Percentiles rank a stretch among this genome's conserved stretches.
phyloP scores from a whole-genome alignment of 164 flowering plant genomes.

The Stephania yunnanensis region DNA sequence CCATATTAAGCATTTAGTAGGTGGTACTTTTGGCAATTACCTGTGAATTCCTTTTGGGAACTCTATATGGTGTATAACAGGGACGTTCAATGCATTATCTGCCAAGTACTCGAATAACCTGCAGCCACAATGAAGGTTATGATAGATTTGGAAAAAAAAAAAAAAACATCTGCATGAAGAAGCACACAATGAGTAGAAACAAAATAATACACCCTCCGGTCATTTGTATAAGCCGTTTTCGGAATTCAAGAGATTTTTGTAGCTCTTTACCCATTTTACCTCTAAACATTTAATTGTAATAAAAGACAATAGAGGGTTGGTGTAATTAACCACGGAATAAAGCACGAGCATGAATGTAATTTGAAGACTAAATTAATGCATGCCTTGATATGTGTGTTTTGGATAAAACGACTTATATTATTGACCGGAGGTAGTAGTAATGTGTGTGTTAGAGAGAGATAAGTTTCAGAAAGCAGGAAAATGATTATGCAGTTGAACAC shows the following conservation, averaged over 20 bases:
- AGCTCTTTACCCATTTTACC: no score
- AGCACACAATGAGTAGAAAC: not conserved
- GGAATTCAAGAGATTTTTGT: no score
- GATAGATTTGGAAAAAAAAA: not conserved
- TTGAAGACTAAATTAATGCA: no score
- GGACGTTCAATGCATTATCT: slow-evolving; percentile 63
- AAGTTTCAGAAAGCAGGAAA: not conserved
- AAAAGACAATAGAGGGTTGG: no score
- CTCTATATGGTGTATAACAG: slow-evolving; percentile 87
- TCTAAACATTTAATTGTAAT: no score
- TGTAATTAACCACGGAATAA: no score
- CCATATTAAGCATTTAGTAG: not conserved
- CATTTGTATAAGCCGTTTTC: no score
- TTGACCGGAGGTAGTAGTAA: no score
- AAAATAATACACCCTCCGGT: not conserved
- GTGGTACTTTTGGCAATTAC: slow-evolving; percentile 25
- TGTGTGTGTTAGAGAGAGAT: no score
- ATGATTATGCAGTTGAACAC: not conserved
- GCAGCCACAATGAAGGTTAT: slow-evolving; percentile 23
- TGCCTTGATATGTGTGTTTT: no score
- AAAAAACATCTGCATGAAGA: not conserved
- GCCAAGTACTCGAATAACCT: slow-evolving; percentile 81
- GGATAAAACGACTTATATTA: no score
- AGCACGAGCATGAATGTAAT: no score
- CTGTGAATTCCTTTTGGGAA: slow-evolving; percentile 68